phyloP scores from a whole-genome alignment of 768 basidiomycete genomes.

The Leccinellum albellum region DNA sequence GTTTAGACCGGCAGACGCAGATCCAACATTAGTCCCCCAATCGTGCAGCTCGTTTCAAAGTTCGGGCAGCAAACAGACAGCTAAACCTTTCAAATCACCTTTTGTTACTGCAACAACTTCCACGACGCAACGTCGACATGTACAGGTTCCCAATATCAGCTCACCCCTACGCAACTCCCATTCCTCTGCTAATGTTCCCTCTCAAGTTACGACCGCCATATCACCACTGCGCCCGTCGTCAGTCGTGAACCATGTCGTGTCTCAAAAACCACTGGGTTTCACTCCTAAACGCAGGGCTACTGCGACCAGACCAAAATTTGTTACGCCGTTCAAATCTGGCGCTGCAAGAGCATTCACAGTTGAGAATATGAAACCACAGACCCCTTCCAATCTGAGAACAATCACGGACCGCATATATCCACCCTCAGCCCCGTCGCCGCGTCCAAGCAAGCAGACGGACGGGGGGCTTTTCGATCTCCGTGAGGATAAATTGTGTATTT shows the following conservation, averaged over 20 bases:
- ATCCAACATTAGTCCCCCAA: constrained; percentile 8
- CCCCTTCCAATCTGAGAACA: not conserved
- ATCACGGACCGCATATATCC: constrained; percentile 22
- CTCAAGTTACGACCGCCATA: constrained; percentile 17
- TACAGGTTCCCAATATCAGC: constrained; percentile 29
- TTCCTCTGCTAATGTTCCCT: constrained; percentile 1
- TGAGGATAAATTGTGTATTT: constrained; percentile 25
- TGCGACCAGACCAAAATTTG: constrained; percentile 41
- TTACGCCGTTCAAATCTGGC: constrained; percentile 60
- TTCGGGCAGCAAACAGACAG: constrained; percentile 9
- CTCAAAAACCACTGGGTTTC: constrained; percentile 24
- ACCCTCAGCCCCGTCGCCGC: constrained; percentile 9
- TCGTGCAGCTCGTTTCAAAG: constrained; percentile 10
- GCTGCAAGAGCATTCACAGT: constrained; percentile 16
- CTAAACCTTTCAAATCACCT: constrained; percentile 49
- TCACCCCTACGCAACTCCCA: constrained; percentile 13
- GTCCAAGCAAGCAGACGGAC: constrained; percentile 8
- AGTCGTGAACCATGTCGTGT: constrained; percentile 9
- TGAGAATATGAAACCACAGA: constrained; percentile 1
- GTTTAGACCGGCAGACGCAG: constrained; percentile 24
- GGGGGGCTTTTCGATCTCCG: constrained; percentile 40
- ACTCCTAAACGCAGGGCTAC: constrained; percentile 24
- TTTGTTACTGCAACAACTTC: constrained; percentile 23
- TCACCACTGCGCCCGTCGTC: constrained; percentile 36
- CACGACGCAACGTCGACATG: constrained; percentile 11